A percentile compares a stretch with the other conserved stretches of the same genome.
These are phyloP conservation scores for Elsinoe batatas DNA, from an alignment of 2,329 filamentous ascomycete genomes.

Conservation along the genomic window DNA sequence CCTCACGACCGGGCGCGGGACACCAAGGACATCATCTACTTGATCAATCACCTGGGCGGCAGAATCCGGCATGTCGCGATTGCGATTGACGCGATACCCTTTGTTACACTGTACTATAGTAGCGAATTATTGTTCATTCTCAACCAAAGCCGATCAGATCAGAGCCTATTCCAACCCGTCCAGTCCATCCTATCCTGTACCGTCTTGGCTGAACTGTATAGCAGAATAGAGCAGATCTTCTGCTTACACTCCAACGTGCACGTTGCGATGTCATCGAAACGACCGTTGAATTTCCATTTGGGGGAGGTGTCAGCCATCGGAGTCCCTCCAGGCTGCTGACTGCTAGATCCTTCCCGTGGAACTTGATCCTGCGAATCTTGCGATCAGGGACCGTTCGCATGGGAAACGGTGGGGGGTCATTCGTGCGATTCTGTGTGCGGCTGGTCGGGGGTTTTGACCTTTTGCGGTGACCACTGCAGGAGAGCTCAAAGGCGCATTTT, in stretches of 20 bases:
- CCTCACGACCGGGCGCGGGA: neutral
- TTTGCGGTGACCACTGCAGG: too few relatives aligned
- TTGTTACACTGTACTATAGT: neutral
- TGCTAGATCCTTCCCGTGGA: too few relatives aligned
- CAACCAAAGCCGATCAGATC: neutral
- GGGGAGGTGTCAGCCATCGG: neutral
- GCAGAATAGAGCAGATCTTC: neutral
- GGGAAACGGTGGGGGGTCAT: too few relatives aligned
- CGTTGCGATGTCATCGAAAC: neutral
- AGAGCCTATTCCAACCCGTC: neutral
- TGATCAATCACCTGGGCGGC: neutral
- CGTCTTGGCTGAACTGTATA: neutral
- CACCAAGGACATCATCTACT: neutral
- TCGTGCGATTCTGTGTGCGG: too few relatives aligned
- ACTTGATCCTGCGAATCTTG: too few relatives aligned
- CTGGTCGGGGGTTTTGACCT: too few relatives aligned
- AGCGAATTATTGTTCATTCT: neutral
- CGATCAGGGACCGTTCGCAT: too few relatives aligned
- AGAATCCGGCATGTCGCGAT: neutral
- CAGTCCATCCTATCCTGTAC: neutral
- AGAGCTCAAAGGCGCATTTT: too few relatives aligned
- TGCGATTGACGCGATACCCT: constrained; percentile 5
- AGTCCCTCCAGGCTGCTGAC: neutral
- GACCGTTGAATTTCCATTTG: neutral
- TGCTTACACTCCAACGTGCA: neutral